phyloP scores from a whole-genome alignment of 2,329 filamentous ascomycete species.

The Pyrenochaeta sp. region DNA sequence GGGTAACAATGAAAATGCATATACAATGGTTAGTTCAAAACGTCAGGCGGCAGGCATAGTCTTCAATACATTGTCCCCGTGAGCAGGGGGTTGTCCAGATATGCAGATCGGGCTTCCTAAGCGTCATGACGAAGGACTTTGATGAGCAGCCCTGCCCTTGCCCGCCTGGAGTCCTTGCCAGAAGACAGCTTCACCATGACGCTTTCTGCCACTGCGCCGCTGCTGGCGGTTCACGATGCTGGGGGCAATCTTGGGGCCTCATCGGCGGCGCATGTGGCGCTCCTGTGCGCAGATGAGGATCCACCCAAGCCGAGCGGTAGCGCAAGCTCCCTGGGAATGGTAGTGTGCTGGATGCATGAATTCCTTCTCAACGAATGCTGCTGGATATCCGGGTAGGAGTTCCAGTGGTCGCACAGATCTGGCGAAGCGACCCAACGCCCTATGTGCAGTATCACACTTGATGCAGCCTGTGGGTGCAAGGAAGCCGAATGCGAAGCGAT shows the following conservation, averaged over 20 bases:
- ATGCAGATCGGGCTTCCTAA: constrained; percentile 37
- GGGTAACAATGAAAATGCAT: constrained; percentile 1
- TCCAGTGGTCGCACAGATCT: not conserved
- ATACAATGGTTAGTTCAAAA: too few species aligned
- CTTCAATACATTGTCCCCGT: constrained; percentile 19
- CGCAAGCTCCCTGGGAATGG: constrained; percentile 3
- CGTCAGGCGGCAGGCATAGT: constrained; percentile 25
- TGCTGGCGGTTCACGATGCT: constrained; percentile 34
- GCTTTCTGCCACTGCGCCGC: constrained; percentile 34
- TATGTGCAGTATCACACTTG: not conserved
- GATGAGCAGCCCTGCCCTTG: constrained; percentile 41
- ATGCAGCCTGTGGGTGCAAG: constrained; percentile 8
- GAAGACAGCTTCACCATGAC: constrained; percentile 37
- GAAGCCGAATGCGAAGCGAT: constrained; percentile 8
- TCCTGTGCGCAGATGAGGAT: constrained; percentile 33
- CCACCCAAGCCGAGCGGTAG: constrained; percentile 23
- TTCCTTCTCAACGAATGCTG: not conserved
- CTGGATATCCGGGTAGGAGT: constrained; percentile 3
- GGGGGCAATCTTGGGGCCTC: constrained; percentile 40
- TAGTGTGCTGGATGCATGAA: constrained; percentile 9
- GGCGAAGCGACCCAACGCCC: not conserved
- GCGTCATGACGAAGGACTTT: constrained; percentile 35
- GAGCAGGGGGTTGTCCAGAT: constrained; percentile 43
- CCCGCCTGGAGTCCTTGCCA: constrained; percentile 33
- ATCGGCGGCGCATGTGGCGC: constrained; percentile 44